Evolutionary conservation across 2,329 filamentous ascomycete species (phyloP).

Genomic region (Epichloe coenophiala): DNA sequence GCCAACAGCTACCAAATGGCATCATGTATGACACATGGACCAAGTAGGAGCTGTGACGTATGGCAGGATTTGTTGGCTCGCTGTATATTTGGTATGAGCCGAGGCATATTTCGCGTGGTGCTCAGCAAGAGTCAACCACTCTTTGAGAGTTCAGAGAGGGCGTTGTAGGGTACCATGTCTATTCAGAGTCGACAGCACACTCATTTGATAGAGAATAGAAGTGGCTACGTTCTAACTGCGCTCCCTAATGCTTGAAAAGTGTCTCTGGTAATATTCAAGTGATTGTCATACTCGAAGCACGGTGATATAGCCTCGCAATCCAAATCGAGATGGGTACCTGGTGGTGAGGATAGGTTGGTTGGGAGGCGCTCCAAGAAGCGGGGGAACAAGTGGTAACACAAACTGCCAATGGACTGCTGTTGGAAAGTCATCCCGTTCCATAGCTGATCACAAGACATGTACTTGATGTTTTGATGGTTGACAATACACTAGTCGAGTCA

Average conservation of each 20-base stretch:
- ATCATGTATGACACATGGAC: neutral
- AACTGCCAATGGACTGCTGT: too few relatives aligned
- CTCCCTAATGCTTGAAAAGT: neutral
- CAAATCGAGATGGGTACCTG: too few relatives aligned
- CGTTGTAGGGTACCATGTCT: neutral
- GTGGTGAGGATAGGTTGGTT: too few relatives aligned
- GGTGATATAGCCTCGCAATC: too few relatives aligned
- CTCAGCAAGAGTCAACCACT: neutral
- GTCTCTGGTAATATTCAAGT: too few relatives aligned
- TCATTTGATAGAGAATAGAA: slow-evolving; percentile 7
- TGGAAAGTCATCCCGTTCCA: too few relatives aligned
- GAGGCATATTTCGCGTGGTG: neutral
- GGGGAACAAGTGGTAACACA: too few relatives aligned
- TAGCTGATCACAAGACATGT: too few relatives aligned
- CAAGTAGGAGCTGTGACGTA: neutral
- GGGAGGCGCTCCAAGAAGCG: too few relatives aligned
- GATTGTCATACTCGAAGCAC: too few relatives aligned
- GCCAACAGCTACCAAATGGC: neutral
- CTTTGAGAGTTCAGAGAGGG: neutral
- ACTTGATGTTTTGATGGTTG: too few relatives aligned
- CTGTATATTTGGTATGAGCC: neutral
- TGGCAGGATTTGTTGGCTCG: neutral
- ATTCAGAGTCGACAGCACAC: neutral
- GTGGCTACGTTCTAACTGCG: neutral
- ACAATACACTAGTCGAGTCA: too few relatives aligned